Evolutionary conservation across 116 monocot species (phyloP).

Genomic region (Posidonia oceanica): DNA sequence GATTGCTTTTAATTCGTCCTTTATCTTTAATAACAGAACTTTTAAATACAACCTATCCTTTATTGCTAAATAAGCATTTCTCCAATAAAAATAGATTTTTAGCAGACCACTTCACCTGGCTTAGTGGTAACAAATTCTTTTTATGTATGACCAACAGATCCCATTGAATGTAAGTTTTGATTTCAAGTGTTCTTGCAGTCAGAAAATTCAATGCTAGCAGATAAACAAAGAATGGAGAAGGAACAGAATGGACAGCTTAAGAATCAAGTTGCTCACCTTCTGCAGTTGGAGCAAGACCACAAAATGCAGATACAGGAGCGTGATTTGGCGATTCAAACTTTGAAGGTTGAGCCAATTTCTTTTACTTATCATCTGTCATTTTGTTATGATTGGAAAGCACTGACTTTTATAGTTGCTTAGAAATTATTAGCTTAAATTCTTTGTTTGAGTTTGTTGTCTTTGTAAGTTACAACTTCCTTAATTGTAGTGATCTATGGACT

Average conservation of each 20-base stretch:
- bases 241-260: constrained; percentile 66
- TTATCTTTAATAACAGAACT: too few species aligned
- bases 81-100: too few species aligned
- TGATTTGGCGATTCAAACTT: constrained; percentile 47
- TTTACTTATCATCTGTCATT: not conserved
- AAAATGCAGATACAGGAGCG: constrained; percentile 71
- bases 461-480: not conserved
- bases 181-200: constrained; percentile 34
- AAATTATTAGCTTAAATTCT: not conserved
- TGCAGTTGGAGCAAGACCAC: constrained; percentile 78
- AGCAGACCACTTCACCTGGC: too few species aligned
- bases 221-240: constrained; percentile 66
- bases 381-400: not conserved
- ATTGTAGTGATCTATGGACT: too few species aligned
- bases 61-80: too few species aligned
- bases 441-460: not conserved
- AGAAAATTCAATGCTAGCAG: constrained; percentile 65
- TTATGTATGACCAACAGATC: too few species aligned
- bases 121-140: too few species aligned
- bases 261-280: constrained; percentile 68
- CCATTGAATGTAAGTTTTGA: not conserved
- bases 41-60: too few species aligned
- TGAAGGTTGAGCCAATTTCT: constrained; percentile 45
- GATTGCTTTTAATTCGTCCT: too few species aligned
- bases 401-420: not conserved